Evolutionary conservation across 495 filamentous ascomycete species (phyloP).

Genomic region (Cetradonia linearis): DNA sequence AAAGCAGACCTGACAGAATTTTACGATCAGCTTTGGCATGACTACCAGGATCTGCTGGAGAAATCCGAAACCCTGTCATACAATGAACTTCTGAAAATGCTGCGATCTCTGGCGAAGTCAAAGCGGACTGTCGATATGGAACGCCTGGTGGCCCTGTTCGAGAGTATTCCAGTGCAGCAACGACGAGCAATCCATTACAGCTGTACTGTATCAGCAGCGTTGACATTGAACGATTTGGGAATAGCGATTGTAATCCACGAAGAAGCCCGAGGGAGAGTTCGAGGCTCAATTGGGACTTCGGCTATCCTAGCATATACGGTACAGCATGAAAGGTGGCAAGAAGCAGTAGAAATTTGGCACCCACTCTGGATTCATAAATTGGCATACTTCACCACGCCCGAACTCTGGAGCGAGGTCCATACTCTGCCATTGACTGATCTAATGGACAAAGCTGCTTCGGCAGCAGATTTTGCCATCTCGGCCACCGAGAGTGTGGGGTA

Average conservation of each 20-base stretch:
- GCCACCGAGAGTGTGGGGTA: background rate
- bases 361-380: constrained; percentile 12
- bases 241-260: constrained; percentile 31
- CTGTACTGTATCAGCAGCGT: constrained; percentile 27
- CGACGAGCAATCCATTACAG: constrained; percentile 34
- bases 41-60: constrained; percentile 24
- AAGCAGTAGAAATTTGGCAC: constrained; percentile 20
- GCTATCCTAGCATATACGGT: constrained; percentile 30
- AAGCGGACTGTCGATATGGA: constrained; percentile 28
- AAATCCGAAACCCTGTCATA: constrained; percentile 13
- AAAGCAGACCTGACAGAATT: constrained; percentile 16
- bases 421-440: constrained; percentile 14
- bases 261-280: constrained; percentile 22
- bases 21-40: constrained; percentile 27
- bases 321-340: constrained; percentile 32
- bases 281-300: constrained; percentile 25
- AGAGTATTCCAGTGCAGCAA: constrained; percentile 27
- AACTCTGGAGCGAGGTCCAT: constrained; percentile 21
- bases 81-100: constrained; percentile 26
- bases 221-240: constrained; percentile 25
- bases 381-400: constrained; percentile 9
- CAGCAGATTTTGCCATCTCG: constrained; percentile 14
- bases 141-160: constrained; percentile 36
- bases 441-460: constrained; percentile 12
- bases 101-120: constrained; percentile 35